Base-by-base conservation (phyloP, 176 grass and related monocot genomes). In the Musa troglodytarum region DNA sequence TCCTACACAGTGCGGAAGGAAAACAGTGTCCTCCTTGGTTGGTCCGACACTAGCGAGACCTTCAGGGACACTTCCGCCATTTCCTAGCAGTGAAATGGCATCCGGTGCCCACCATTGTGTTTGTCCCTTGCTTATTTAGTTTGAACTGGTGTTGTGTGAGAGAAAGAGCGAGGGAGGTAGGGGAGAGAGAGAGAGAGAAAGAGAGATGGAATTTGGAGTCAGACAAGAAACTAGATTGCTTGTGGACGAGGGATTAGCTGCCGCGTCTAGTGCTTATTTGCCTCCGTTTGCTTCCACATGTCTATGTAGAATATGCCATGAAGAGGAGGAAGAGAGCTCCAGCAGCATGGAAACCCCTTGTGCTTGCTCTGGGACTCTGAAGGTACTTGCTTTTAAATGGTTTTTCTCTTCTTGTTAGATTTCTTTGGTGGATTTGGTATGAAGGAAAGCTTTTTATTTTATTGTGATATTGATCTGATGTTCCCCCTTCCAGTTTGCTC, bases 221-320 rank as follows among this genome's bases (percentile, higher is more conserved):
- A 55, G 55, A 10, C 59, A 57, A 67, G 72, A 79, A 50, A 2
- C 34, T 34, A 68, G 29, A 76, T 71, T 87, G 69, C 56, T 75
- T 49, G 17, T 72, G 21, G 51, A 72, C 19, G 53, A 79, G 6
- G 80, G 78, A 2, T 2, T 57, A 56, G 12, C 22, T 0, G 78
- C 55, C 59, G 67, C 34, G 3, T 43, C 3, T 43, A 6, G 34
- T 43, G 34, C 34, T 43, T 43, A 43, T 43, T 43, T 43, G 34
- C 34, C 83, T 55, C 78, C 82, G 20, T 81, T 76, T 23, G 82
- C 74, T 7, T 34, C 63, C 82, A 57, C 76, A 56, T 81, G 76
- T 66, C 86, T 93, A 74, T 98, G 94, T 64, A 89, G 82, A 64
- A 93, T 98, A 66, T 98, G 94, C 78, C 90, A 93, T 68, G 90